Conservation (phyloP, 108 stramenopile species). For the Fragilaria crotonensis region DNA sequence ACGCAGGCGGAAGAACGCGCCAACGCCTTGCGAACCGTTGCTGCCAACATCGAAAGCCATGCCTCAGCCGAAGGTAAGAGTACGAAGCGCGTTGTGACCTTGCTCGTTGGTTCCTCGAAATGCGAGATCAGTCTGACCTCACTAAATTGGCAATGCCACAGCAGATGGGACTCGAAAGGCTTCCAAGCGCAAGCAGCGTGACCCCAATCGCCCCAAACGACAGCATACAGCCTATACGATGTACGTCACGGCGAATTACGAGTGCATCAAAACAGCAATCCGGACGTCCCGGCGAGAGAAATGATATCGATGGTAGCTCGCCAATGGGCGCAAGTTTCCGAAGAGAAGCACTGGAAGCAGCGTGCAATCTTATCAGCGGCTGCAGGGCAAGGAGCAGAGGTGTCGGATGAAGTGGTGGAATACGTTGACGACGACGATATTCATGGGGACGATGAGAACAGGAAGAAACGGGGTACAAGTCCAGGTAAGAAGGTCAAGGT, state of each 20-base stretch:
- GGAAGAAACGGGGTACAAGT: conserved; percentile 2
- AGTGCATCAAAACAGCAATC: neutral
- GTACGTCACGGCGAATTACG: conserved; percentile 12
- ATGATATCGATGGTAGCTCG: conserved; percentile 11
- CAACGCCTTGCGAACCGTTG: conserved; percentile 1
- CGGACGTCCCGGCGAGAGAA: neutral
- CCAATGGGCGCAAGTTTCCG: conserved; percentile 22
- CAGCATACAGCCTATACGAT: conserved; percentile 1
- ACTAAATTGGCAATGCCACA: neutral
- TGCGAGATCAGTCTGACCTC: neutral
- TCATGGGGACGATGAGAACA: neutral
- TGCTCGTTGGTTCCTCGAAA: neutral
- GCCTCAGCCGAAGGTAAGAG: neutral
- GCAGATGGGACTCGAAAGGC: neutral
- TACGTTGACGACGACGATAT: neutral
- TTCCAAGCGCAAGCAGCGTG: conserved; percentile 8
- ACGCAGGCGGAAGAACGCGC: conserved; percentile 29
- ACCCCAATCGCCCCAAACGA: conserved; percentile 2
- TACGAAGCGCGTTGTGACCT: neutral
- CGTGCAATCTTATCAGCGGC: conserved; percentile 7
- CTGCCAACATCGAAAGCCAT: neutral
- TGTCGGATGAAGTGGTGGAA: neutral
- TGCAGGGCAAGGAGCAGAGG: neutral
- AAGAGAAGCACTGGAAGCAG: conserved; percentile 17
- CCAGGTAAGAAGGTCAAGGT: too few relatives aligned